Evolutionary conservation across 148 eudicot species (phyloP), one percentile per base, ranked within the genome.

Genomic region (Linanthus parryae): DNA sequence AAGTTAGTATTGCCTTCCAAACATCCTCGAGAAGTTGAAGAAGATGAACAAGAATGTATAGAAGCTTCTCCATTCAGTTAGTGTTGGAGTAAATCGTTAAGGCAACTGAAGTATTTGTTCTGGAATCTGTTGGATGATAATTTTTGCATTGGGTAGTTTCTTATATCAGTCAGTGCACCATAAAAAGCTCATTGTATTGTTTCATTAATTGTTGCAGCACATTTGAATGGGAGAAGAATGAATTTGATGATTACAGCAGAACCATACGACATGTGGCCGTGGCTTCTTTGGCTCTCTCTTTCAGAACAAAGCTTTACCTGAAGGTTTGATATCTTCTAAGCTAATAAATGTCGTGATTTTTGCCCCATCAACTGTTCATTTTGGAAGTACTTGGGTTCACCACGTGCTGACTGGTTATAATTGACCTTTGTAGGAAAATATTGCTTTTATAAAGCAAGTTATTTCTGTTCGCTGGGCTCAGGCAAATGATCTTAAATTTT

Each of bases 201-300:
- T 59, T 42, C 18, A 5, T 64, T 34, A 16, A 60, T 21, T 44
- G 60, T n/a, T 46, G 53, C 56, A 63, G 74, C 50, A 44, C 45
- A 45, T 38, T 39, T 55, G 66, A 68, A 64, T 58, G 63, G 57
- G 56, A 65, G 56, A 64, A 63, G 59, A 65, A 69, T 39, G 53
- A 66, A 24, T 37, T 25, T 53, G 82, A 65, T 63, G 85, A 81
- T 33, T 72, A 70, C 35, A 58, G 61, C 46, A 76, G 58, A 60
- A 45, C 68, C 21, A 34, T 76, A 36, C 68, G 71, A 38, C 59
- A 52, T 57, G 72, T 80, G 19, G 77, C 72, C 59, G 71, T 76
- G 54, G 97, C 95, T 68, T 71, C 72, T 59, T 68, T 83, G 60
- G 57, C 68, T 47, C 86, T 91, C 30, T 80, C 92, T 27, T 49